A percentile compares a stretch with the other conserved stretches of the same genome.
Evolutionary conservation across 1,284 basidiomycete genomes (phyloP).

Genomic region (Bondarzewia mesenterica): DNA sequence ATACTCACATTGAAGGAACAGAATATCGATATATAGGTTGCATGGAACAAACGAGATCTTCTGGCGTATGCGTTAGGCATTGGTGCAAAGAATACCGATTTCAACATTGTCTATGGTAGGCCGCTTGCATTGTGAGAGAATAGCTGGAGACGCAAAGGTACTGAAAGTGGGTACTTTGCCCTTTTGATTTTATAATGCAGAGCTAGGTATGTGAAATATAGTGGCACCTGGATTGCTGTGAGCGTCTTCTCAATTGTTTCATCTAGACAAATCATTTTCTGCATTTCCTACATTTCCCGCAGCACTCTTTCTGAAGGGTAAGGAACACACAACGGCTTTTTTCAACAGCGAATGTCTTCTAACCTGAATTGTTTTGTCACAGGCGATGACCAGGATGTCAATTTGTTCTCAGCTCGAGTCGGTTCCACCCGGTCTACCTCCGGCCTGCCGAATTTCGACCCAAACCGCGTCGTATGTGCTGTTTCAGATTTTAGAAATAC

Average conservation of each 20-base stretch:
- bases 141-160: too few relatives aligned
- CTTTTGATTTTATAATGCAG: conserved; percentile 8
- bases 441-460: conserved; percentile 58
- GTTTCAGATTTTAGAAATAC: too few relatives aligned
- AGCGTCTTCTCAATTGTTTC: conserved; percentile 1
- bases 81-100: conserved; percentile 62
- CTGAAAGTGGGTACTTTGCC: neutral
- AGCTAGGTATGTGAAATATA: conserved; percentile 17
- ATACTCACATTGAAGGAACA: neutral
- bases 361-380: neutral
- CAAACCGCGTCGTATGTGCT: conserved; percentile 51
- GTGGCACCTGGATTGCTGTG: neutral
- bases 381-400: conserved; percentile 54
- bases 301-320: conserved; percentile 48
- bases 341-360: too few relatives aligned
- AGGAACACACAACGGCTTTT: neutral
- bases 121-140: conserved; percentile 1
- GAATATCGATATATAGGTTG: conserved; percentile 36
- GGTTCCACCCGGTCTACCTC: conserved; percentile 35
- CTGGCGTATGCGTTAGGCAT: conserved; percentile 62
- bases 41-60: conserved; percentile 66
- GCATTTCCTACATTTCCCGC: conserved; percentile 52
- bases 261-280: conserved; percentile 38
- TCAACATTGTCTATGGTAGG: conserved; percentile 54
- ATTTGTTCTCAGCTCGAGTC: conserved; percentile 51